Evolutionary conservation across 2,329 filamentous ascomycete species (phyloP), one percentile per base, ranked within the genome.

Genomic region (Xylariaceae sp.): DNA sequence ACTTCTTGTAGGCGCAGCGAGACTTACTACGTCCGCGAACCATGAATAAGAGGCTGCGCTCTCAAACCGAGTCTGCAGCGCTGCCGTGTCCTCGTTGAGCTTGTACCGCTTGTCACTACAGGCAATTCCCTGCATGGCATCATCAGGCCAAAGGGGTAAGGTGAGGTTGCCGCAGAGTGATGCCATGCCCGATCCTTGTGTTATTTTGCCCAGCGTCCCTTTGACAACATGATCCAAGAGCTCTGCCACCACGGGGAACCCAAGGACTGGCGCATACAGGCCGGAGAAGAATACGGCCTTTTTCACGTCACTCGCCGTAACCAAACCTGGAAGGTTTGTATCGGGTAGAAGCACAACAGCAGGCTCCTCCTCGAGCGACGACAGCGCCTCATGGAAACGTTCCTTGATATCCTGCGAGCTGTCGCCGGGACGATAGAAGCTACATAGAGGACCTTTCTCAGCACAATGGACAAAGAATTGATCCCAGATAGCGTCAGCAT

Each of bases 401-500:
- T 53, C 43, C 39, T 56, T 59, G 21, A 73, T 51, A 46, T 67
- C 66, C 9, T 65, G 65, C 5, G 66, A 54, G 2, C 64, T 61
- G 39, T 73, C 69, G 13, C 71, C 70, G 4, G 64, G 49, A 8
- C 70, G 70, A 48, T 68, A 73, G 47, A 79, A 63, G 4, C 60
- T 58, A 55, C 76, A 79, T 13, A 60, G 64, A 5, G 63, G 47
- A 1, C 72, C 72, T 10, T 73, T 76, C 18, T 72, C 68, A 50
- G 70, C 73, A 61, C 80, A 83, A 40, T 71, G 72, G 43, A 68
- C 63, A 56, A 75, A 79, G 61, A 82, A 80, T 36, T 61, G 68
- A 2, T 68, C 67, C 53, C 77, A 70, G 15, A 74, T 70, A 47
- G 73, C 66, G 51, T 82, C 78, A 32, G 74, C 70, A 55, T 81